Percentiles rank a stretch among this genome's conserved stretches.
These are phyloP conservation scores for Talaromyces albobiverticillius DNA, from an alignment of 2,329 filamentous ascomycete genomes.

Conservation along the genomic window DNA sequence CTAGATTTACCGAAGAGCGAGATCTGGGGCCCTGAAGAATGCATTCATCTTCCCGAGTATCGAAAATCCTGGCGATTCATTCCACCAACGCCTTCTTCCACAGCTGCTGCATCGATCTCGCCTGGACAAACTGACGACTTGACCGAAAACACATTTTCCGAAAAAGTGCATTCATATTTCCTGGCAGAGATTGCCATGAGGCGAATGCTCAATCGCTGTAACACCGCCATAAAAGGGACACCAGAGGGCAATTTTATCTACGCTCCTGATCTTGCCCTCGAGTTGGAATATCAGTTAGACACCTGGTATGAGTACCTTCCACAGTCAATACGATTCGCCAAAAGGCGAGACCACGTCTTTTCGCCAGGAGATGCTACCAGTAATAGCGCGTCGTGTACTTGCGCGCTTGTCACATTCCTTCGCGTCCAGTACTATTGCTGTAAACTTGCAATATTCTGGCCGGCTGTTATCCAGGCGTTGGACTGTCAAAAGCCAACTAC, in stretches of 20 bases:
- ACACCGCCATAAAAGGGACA: conserved; percentile 20
- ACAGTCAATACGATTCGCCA: conserved; percentile 22
- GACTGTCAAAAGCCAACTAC: conserved; percentile 12
- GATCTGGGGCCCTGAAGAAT: conserved; percentile 27
- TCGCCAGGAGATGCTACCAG: no score
- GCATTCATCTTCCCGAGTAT: conserved; percentile 23
- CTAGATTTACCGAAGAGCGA: conserved; percentile 27
- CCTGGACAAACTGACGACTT: conserved; percentile 11
- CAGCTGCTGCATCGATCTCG: background rate
- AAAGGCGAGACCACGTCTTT: background rate
- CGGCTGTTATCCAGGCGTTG: conserved; percentile 24
- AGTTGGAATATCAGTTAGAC: conserved; percentile 29
- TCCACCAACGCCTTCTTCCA: no score
- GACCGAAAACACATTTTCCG: background rate
- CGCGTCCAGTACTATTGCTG: conserved; percentile 28
- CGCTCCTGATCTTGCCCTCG: conserved; percentile 27
- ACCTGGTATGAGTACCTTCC: conserved; percentile 30
- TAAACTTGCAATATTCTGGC: conserved; percentile 30
- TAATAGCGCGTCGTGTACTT: no score
- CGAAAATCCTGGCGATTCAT: conserved; percentile 23
- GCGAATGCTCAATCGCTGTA: conserved; percentile 31
- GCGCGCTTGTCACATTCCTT: conserved; percentile 17
- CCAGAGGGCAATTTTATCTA: conserved; percentile 19
- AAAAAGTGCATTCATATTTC: conserved; percentile 25
- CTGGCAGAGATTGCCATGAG: conserved; percentile 34